Conservation (phyloP, 208 protist species). For the Entamoeba dispar region DNA sequence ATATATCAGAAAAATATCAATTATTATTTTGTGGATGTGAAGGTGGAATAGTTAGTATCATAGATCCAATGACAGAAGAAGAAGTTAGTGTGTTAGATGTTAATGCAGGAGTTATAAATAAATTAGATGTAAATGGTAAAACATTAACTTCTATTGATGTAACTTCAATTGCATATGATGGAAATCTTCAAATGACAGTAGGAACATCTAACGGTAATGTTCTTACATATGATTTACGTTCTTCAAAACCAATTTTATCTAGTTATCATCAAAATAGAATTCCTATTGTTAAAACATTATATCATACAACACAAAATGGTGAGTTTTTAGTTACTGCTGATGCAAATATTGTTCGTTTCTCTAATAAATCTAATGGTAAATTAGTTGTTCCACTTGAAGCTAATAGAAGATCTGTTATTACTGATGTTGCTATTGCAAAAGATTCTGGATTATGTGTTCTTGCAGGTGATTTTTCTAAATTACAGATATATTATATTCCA, state of each 20-base stretch:
- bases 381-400: slow-evolving; percentile 60
- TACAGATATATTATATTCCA: slow-evolving; percentile 76
- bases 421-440: background rate
- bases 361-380: slow-evolving; percentile 50
- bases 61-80: slow-evolving; percentile 33
- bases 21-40: slow-evolving; percentile 35
- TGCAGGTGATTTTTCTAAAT: slow-evolving; percentile 58
- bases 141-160: background rate
- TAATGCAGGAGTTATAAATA: background rate
- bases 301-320: slow-evolving; percentile 39
- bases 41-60: slow-evolving; percentile 31
- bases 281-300: slow-evolving; percentile 25
- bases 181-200: slow-evolving; percentile 24
- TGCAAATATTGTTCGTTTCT: slow-evolving; percentile 64
- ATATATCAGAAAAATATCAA: slow-evolving; percentile 32
- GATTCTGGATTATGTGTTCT: slow-evolving; percentile 53
- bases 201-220: slow-evolving; percentile 19
- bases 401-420: background rate
- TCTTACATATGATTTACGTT: slow-evolving; percentile 43
- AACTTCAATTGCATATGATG: slow-evolving; percentile 1
- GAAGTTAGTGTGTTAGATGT: slow-evolving; percentile 5
- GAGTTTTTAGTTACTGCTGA: slow-evolving; percentile 44
- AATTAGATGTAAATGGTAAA: background rate
- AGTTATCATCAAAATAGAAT: slow-evolving; percentile 79
- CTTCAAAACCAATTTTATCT: slow-evolving; percentile 43